Base-by-base conservation (phyloP, 306 rosid genomes). In the Heteromeles arbutifolia region DNA sequence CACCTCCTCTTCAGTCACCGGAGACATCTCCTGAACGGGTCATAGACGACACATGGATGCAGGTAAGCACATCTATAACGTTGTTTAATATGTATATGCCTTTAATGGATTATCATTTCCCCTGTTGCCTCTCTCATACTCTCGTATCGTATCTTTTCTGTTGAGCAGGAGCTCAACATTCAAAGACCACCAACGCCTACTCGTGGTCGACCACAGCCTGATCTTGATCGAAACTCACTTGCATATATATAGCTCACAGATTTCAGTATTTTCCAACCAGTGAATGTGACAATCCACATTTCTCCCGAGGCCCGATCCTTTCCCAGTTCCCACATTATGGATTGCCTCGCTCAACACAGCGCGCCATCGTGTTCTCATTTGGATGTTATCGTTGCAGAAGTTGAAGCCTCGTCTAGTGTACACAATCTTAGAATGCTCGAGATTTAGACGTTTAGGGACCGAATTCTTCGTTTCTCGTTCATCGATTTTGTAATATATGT, bases 161-260 rank as follows among this genome's bases (percentile, higher is more conserved):
- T 77, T 12, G 63, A 62, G 39, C 73, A 96, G 99, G 99, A 96
- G 86, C 94, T 96, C 65, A 96, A 96, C 79, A 88, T 90, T 84
- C 99, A 96, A 84, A 89, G 99, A 85, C 99, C 99, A 7, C 99
- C 99, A 12, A 96, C 99, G 71, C 99, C 99, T 54, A 96, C 98
- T 21, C 91, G 99, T 19, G 99, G 99, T 65, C 90, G 99, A 81
- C 99, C 99, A 21, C 99, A 90, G 82, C 97, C 99, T 50, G 98
- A 96, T 76, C 98, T 69, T 82, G 99, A 96, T 81, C 97, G 99
- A 32, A 84, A 82, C 83, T 96, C 99, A 53, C 98, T 96, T 77
- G 99, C 99, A 85, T 96, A 96, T 75, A 96, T 96, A 89, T 96
- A 85, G 39, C 2, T 14, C 9, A 41, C 54, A 53, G 52, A 76